These are phyloP conservation scores for Protomyces arabidopsidicola DNA, from an alignment of 1,139 yeast species.

Conservation along the genomic window DNA sequence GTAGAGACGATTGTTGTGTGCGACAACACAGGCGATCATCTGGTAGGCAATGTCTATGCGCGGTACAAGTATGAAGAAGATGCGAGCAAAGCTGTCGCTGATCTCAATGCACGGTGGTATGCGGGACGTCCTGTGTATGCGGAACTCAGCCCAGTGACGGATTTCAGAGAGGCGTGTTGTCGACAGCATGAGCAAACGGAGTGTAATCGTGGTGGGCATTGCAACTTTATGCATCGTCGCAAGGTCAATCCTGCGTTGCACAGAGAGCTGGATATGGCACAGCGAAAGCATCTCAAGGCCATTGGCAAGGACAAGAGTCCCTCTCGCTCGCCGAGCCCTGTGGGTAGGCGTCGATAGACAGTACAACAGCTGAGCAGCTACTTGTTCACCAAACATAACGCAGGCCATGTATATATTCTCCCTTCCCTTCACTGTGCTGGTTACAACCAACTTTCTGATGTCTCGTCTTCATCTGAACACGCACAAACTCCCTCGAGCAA, in stretches of 20 bases:
- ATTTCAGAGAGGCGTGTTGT: conserved; percentile 70
- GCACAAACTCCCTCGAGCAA: no score
- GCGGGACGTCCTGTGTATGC: conserved; percentile 73
- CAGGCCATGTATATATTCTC: not conserved
- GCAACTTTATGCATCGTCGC: conserved; percentile 81
- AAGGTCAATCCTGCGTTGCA: conserved; percentile 50
- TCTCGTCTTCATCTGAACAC: no score
- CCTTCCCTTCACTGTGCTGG: not conserved
- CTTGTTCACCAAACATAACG: not conserved
- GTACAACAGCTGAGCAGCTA: not conserved
- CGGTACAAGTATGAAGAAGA: conserved; percentile 52
- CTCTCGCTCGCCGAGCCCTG: conserved; percentile 29
- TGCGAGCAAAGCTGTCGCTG: conserved; percentile 58
- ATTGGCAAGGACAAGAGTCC: conserved; percentile 34
- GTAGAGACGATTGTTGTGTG: conserved; percentile 67
- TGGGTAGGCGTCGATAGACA: conserved; percentile 2
- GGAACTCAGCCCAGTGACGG: conserved; percentile 71
- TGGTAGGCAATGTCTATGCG: conserved; percentile 80
- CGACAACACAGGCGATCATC: conserved; percentile 74
- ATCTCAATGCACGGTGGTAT: conserved; percentile 76
- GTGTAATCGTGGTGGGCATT: conserved; percentile 73
- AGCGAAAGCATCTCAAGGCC: conserved; percentile 37
- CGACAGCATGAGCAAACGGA: conserved; percentile 57
- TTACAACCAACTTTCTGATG: no score
- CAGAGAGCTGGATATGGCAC: conserved; percentile 43